Base-by-base conservation (phyloP, 179 eudicot genomes). In the Amaranthus tricolor region DNA sequence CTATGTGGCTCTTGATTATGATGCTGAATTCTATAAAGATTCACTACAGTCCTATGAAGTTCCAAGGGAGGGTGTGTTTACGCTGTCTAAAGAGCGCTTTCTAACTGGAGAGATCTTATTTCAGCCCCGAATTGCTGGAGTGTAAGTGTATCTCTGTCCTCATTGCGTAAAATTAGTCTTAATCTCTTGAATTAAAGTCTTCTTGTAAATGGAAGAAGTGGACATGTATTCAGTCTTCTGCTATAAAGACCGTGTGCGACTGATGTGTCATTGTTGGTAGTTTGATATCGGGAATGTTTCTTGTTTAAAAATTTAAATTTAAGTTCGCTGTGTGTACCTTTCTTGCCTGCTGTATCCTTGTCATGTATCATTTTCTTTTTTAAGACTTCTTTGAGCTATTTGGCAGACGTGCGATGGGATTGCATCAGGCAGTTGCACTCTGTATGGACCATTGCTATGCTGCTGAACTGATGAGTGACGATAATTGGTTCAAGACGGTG, bases 71-170 rank as follows among this genome's bases (percentile, higher is more conserved):
- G 93, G 90, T 60, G 72, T 75, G 72, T 92, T 88, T 80, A 86
- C 96, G 49, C 86, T 94, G 78, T 88, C 92, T 21, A 87, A 86
- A 78, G 98, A 91, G 73, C 90, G 98, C 7, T 94, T 90, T 80
- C 89, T 88, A 79, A 90, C 96, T 44, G 98, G 96, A 70, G 98
- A 94, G 83, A 87, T 92, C 71, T 75, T 94, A 66, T 94, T 94
- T 79, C 91, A 90, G 78, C 97, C 98, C 68, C 88, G 85, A 65
- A 81, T 88, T 71, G 97, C 90, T 72, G 97, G 96, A 82, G 79
- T 92, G 98, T 94, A 90, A 77, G 96, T 83, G 31, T 68, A 66
- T 62, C 54, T 43, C n/a, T 63, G 45, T 54, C 77, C 66, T 62
- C 54, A 31, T 73, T 43, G 49, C 43, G 19, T 73, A 20, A 62